Percentiles rank a stretch among this genome's conserved stretches.
phyloP scores from a whole-genome alignment of 176 grass and related monocot genomes.

The Cenchrus purpureus region DNA sequence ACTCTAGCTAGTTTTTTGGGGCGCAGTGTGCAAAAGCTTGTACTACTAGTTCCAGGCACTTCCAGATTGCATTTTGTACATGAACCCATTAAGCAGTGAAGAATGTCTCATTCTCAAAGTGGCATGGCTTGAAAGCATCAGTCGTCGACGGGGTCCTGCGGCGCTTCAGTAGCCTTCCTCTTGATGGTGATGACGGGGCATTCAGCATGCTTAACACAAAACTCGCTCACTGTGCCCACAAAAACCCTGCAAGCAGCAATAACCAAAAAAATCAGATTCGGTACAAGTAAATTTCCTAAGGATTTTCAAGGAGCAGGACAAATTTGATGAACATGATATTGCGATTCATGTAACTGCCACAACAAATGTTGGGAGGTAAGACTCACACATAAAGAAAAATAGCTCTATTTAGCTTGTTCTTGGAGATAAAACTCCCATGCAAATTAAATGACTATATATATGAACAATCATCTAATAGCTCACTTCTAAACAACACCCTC shows the following conservation, averaged over 20 bases:
- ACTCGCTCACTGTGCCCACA: slow-evolving; percentile 90
- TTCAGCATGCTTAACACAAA: slow-evolving; percentile 92
- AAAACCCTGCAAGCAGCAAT: slow-evolving; percentile 67
- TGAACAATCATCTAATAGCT: neutral
- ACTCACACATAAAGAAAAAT: neutral
- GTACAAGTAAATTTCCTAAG: neutral
- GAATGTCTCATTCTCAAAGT: slow-evolving; percentile 47
- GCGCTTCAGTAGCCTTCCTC: slow-evolving; percentile 79
- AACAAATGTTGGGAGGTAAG: neutral
- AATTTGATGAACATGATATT: slow-evolving; percentile 13
- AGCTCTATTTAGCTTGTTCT: slow-evolving; percentile 7
- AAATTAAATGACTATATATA: neutral
- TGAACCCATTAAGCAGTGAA: slow-evolving; percentile 58
- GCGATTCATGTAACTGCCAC: neutral
- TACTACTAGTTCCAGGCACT: slow-evolving; percentile 40
- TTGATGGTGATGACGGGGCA: slow-evolving; percentile 94
- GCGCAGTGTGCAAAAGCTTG: slow-evolving; percentile 39
- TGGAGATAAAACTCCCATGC: neutral
- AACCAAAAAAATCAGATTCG: neutral
- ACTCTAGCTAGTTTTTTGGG: slow-evolving; percentile 70
- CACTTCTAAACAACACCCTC: neutral
- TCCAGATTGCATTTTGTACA: slow-evolving; percentile 56
- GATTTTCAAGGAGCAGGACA: neutral
- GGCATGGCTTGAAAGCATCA: slow-evolving; percentile 28
- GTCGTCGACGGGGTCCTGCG: slow-evolving; percentile 83